Base-by-base conservation (phyloP, 306 rosid species). In the Morella rubra region DNA sequence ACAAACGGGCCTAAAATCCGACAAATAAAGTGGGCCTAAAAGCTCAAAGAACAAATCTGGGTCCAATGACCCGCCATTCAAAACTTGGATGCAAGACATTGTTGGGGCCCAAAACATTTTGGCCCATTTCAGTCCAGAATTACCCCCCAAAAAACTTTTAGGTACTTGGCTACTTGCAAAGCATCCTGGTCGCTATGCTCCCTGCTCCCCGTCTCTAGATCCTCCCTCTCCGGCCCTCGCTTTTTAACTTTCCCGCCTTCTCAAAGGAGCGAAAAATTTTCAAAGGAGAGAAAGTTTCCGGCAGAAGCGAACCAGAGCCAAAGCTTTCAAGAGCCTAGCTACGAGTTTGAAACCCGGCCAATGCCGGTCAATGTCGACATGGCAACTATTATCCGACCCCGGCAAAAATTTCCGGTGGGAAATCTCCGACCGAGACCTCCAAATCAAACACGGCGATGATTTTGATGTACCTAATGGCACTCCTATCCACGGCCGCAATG, bases 341-440 rank as follows among this genome's bases (percentile, higher is more conserved):
- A 19, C 64, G 22, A 20, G 18, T 65, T 20, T 11, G 5, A 7
- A 42, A 65, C 6, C 12, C 71, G 40, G 49, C 13, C 49, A 14
- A 47, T 46, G 51, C 16, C 68, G 62, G 56, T 24, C 44, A 69
- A 86, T 86, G 89, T 72, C 87, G 75, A 72, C 87, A 12, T 86
- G 87, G 90, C 72, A 81, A 76, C 77, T 82, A 45, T 72, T 69
- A 46, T 37, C 84, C 78, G 74, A 64, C 41, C 77, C 73, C 68
- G 83, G 74, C 8, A 60, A 73, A 22, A 16, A 59, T 64, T 55
- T 69, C 76, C 82, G 74, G 73, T 85, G 91, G 91, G 88, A 82
- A 9, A 14, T 22, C 75, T 60, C 71, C 64, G 72, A 19, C n/a
- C 62, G 13, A 24, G 69, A 72, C 54, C 42, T 74, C 76, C 81